Evolutionary conservation across 139 green algal species (phyloP).

Genomic region (Edaphochlamys debaryana): DNA sequence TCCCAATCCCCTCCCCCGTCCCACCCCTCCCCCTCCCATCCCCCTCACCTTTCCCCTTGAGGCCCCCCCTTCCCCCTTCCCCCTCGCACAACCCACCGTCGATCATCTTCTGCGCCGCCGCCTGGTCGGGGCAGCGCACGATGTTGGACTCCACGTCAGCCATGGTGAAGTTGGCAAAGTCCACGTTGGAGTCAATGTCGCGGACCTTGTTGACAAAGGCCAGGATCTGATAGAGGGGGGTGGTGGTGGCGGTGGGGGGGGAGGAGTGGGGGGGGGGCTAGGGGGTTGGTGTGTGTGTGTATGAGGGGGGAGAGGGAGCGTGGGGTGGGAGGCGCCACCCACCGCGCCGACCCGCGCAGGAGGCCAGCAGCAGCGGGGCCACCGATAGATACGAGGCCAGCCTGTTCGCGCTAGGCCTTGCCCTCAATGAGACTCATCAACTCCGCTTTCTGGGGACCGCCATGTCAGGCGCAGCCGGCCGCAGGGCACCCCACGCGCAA

Average conservation of each 20-base stretch:
- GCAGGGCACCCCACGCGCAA: no score
- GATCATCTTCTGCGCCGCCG: slow-evolving; percentile 90
- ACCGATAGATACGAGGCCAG: no score
- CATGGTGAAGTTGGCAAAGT: slow-evolving; percentile 83
- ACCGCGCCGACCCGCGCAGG: no score
- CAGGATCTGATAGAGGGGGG: slow-evolving; percentile 81
- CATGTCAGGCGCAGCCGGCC: no score
- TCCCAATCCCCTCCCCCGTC: no score
- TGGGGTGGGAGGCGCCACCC: background rate
- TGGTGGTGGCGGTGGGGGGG: background rate
- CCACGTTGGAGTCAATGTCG: slow-evolving; percentile 81
- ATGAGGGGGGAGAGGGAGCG: no score
- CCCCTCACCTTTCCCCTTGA: no score
- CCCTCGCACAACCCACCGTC: slow-evolving; percentile 71
- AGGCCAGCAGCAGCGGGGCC: no score
- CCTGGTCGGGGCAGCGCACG: slow-evolving; percentile 93
- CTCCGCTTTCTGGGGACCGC: no score
- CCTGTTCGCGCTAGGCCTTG: no score
- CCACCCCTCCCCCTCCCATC: no score
- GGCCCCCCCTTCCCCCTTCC: background rate
- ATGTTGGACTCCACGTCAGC: slow-evolving; percentile 96
- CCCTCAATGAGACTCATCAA: no score
- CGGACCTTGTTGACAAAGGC: slow-evolving; percentile 92
- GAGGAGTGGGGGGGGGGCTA: background rate
- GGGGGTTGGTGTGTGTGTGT: background rate